Base-by-base conservation (phyloP, 306 rosid species). In the Fagus crenata region DNA sequence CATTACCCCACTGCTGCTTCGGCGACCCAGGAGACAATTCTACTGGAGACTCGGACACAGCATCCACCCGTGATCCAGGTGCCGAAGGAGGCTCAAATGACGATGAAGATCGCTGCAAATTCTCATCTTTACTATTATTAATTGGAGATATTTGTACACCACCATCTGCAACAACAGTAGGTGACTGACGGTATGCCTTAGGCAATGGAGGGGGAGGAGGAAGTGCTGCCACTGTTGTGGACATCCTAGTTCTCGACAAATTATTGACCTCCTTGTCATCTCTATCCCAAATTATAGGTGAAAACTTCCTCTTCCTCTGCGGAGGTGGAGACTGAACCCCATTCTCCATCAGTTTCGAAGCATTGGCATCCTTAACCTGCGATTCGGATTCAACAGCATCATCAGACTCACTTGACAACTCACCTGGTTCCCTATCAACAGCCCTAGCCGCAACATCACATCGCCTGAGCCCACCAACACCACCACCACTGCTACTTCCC, bases 221-320 rank as follows among this genome's bases (percentile, higher is more conserved):
- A 67, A 84, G 90, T 49, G 84, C 76, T 31, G 81, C 39, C 71
- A 32, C 60, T 11, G 73, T 75, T 1, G 82, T 73, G 9, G 87
- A 18, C 28, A 77, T 85, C 89, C 86, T 84, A 78, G 72, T 82
- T 77, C 84, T 89, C 2, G 86, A 75, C 12, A 88, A 74, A 67
- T 28, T 77, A 76, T 73, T 80, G 40, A 55, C 85, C 54, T 76
- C 89, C 77, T 89, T 90, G 65, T 89, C 98, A 82, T 91, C 98
- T 74, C 85, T 96, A 83, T 96, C 98, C 98, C 99, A 96, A 59
- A 96, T 91, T 7, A 96, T 87, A 0, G 99, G 97, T 0, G 99
- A 92, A 77, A 92, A 96, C 78, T 96, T 96, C 84, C 98, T 84
- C 69, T 96, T 96, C 90, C 82, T 89, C 89, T 84, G 92, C 4